Base-by-base conservation (phyloP, 2,329 filamentous ascomycete genomes). In the Colletotrichum paranaense region DNA sequence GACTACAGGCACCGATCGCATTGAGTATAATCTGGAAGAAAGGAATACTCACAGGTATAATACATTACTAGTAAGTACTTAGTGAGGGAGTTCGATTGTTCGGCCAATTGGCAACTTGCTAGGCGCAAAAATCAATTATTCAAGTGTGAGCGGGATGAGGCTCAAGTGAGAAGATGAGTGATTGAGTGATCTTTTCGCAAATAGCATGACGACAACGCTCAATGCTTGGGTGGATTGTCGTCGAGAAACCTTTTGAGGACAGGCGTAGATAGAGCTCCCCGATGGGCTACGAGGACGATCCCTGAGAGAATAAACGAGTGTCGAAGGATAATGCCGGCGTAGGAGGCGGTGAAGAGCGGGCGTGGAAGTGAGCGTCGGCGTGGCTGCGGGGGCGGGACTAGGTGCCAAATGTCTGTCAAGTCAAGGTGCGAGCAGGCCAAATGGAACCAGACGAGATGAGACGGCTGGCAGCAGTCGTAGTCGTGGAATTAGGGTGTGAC, bases 231-330 rank as follows among this genome's bases (percentile, higher is more conserved):
- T 28, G 22, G 60, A 35, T 12, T 46, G 55, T 65, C 53, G 66
- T 69, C 22, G 22, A 60, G 16, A 49, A 42, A 19, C 16, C 62
- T 72, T 62, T 28, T 67, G 14, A 58, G 55, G 52, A 55, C 24
- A 56, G 26, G 42, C 26, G 72, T 52, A 57, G 57, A 42, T 62
- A 65, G 60, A 58, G 57, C 24, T 60, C 57, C 58, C 30, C 52
- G 67, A 55, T 64, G 60, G 28, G 38, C 46, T 66, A 58, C 60
- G 68, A 72, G 72, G 74, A 38, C 72, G 38, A 75, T 63, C 74
- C 74, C 56, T 67, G 74, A 56, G 62, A 32, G 59, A 35, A 59
- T 57, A 67, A 75, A 75, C 62, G 74, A 74, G 68, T 59, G 74
- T 74, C 26, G 53, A 68, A 72, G 72, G 65, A 60, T 63, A 49